Evolutionary conservation across 768 basidiomycete genomes (phyloP).

Genomic region (Pholiota microspora): DNA sequence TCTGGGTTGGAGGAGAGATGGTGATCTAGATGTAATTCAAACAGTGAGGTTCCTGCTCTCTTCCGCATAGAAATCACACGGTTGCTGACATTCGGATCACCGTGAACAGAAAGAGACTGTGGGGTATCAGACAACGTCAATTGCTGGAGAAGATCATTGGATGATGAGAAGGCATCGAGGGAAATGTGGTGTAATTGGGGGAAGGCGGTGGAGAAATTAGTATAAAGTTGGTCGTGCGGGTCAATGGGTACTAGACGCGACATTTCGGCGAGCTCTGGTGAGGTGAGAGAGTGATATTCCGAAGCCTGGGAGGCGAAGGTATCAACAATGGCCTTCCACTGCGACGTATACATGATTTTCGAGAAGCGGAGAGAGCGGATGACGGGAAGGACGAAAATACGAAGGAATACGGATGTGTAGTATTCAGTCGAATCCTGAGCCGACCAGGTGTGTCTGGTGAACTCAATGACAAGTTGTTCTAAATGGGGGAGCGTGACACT

Average conservation of each 20-base stretch:
- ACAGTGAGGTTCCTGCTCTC: conserved; percentile 15
- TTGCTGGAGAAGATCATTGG: conserved; percentile 24
- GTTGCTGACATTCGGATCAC: conserved; percentile 22
- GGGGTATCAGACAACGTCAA: conserved; percentile 26
- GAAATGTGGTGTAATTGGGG: conserved; percentile 24
- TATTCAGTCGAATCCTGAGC: not conserved
- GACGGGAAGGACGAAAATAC: conserved; percentile 15
- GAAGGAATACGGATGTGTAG: conserved; percentile 23
- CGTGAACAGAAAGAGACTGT: conserved; percentile 18
- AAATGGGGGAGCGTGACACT: conserved; percentile 22
- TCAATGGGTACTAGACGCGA: conserved; percentile 11
- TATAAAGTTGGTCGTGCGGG: conserved; percentile 1
- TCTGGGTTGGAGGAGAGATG: conserved; percentile 21
- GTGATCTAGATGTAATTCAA: conserved; percentile 21
- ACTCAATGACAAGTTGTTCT: conserved; percentile 21
- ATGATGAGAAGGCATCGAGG: conserved; percentile 16
- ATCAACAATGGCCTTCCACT: conserved; percentile 14
- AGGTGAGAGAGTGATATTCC: conserved; percentile 19
- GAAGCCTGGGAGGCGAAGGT: conserved; percentile 7
- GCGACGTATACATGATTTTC: conserved; percentile 12
- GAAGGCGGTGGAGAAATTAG: conserved; percentile 21
- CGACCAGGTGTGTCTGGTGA: conserved; percentile 4
- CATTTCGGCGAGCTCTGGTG: conserved; percentile 23
- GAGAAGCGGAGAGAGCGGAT: conserved; percentile 11
- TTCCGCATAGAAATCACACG: conserved; percentile 19